Conservation (phyloP, 2,329 filamentous ascomycete species). For the Stagonosporopsis cucurbitacearum region DNA sequence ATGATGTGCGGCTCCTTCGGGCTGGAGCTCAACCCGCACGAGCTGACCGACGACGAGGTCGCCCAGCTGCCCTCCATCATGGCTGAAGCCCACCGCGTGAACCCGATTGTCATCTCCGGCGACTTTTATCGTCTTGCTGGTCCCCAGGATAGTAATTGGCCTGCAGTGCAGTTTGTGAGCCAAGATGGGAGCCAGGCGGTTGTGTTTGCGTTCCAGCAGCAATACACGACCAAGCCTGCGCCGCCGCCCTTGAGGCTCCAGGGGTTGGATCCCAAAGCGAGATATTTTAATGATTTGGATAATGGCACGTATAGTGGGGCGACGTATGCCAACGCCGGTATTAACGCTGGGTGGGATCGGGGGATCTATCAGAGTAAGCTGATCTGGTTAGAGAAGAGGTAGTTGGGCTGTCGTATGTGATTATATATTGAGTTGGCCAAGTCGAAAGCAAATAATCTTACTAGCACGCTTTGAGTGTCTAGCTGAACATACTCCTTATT, state of each 20-base stretch:
- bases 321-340: slow-evolving; percentile 67
- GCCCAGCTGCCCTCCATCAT: slow-evolving; percentile 62
- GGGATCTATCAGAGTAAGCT: slow-evolving; percentile 65
- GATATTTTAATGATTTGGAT: slow-evolving; percentile 60
- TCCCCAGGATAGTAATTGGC: slow-evolving; percentile 67
- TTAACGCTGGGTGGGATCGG: slow-evolving; percentile 59
- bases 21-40: slow-evolving; percentile 65
- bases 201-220: slow-evolving; percentile 67
- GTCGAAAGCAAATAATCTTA: background rate
- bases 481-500: slow-evolving; percentile 18
- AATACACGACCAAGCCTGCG: slow-evolving; percentile 60
- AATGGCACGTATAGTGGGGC: slow-evolving; percentile 62
- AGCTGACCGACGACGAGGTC: slow-evolving; percentile 60
- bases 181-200: slow-evolving; percentile 59
- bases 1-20: slow-evolving; percentile 74
- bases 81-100: slow-evolving; percentile 61
- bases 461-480: background rate
- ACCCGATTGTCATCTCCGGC: slow-evolving; percentile 65
- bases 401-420: background rate
- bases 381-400: slow-evolving; percentile 59
- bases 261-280: slow-evolving; percentile 62
- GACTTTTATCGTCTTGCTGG: slow-evolving; percentile 66
- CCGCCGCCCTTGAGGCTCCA: slow-evolving; percentile 61
- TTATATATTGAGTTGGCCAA: background rate
- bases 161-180: slow-evolving; percentile 65